Evolutionary conservation across 768 basidiomycete genomes (phyloP).

Genomic region (Pulveroboletus sp.): DNA sequence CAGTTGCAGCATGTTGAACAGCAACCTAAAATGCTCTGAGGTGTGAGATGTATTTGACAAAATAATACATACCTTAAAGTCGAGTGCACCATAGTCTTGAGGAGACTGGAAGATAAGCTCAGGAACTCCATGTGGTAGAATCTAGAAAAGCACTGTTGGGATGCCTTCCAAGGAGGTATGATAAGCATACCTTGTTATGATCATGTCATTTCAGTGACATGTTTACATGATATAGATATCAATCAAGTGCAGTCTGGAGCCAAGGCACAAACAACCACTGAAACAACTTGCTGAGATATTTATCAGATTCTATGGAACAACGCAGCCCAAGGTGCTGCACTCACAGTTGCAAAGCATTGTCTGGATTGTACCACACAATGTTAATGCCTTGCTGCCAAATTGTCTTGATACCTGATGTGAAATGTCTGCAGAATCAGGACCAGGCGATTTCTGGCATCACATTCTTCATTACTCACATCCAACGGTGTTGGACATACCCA

Average conservation of each 20-base stretch:
- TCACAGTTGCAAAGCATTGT: neutral
- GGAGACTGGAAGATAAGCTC: neutral
- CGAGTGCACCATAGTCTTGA: neutral
- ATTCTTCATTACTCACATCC: neutral
- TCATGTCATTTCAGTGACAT: neutral
- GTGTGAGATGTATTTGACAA: too few species aligned
- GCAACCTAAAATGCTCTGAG: too few species aligned
- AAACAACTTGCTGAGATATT: neutral
- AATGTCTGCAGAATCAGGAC: neutral
- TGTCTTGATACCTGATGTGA: neutral
- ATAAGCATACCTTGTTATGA: neutral
- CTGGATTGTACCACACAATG: neutral
- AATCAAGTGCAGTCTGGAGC: neutral
- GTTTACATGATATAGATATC: neutral
- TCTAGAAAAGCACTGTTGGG: too few species aligned
- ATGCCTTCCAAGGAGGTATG: neutral
- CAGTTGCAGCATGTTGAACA: too few species aligned
- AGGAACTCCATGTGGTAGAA: neutral
- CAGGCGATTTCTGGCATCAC: neutral
- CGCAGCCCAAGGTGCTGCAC: too few species aligned
- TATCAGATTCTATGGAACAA: too few species aligned
- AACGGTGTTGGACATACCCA: neutral
- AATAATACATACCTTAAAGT: too few species aligned
- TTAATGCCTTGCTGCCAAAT: neutral
- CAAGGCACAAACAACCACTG: neutral